phyloP scores from a whole-genome alignment of 2,329 filamentous ascomycete species.

The Tolypocladium inflatum region DNA sequence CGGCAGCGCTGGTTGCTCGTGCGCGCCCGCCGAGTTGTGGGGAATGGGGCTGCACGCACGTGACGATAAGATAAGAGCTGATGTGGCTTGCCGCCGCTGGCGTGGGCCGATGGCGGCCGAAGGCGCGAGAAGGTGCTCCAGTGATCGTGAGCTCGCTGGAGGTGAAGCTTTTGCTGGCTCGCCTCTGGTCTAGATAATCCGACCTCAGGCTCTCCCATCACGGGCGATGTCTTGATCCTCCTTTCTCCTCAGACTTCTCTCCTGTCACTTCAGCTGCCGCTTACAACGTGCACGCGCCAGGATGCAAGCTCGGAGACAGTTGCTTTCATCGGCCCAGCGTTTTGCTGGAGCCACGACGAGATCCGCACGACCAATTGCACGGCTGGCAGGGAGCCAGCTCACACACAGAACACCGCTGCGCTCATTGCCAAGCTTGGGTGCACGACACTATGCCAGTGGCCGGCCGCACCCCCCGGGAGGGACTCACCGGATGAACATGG shows the following conservation, averaged over 20 bases:
- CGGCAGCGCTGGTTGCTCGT: slow-evolving; percentile 8
- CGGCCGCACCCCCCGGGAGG: slow-evolving; percentile 81
- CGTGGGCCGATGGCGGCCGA: slow-evolving; percentile 16
- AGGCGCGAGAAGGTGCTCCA: slow-evolving; percentile 29
- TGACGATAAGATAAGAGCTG: slow-evolving; percentile 23
- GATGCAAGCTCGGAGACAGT: slow-evolving; percentile 33
- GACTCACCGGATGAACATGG: slow-evolving; percentile 87
- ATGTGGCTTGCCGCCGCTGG: not conserved
- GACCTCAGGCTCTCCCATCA: not conserved
- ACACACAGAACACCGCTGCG: slow-evolving; percentile 12
- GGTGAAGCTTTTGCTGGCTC: not conserved
- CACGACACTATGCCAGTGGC: slow-evolving; percentile 56
- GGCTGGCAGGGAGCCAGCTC: slow-evolving; percentile 12
- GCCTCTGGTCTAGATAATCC: not conserved
- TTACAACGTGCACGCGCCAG: slow-evolving; percentile 5
- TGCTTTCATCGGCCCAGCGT: slow-evolving; percentile 27
- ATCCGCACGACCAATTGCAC: slow-evolving; percentile 17
- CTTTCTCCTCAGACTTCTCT: not conserved
- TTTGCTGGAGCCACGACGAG: slow-evolving; percentile 21
- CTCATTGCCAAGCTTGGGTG: slow-evolving; percentile 28
- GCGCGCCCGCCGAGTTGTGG: slow-evolving; percentile 7
- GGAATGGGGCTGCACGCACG: slow-evolving; percentile 25
- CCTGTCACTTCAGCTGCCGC: not conserved
- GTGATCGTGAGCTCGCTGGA: slow-evolving; percentile 14
- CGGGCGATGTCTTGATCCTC: not conserved